These are phyloP conservation scores for Penicillium palitans DNA, from an alignment of 2,329 filamentous ascomycete genomes.

Conservation along the genomic window DNA sequence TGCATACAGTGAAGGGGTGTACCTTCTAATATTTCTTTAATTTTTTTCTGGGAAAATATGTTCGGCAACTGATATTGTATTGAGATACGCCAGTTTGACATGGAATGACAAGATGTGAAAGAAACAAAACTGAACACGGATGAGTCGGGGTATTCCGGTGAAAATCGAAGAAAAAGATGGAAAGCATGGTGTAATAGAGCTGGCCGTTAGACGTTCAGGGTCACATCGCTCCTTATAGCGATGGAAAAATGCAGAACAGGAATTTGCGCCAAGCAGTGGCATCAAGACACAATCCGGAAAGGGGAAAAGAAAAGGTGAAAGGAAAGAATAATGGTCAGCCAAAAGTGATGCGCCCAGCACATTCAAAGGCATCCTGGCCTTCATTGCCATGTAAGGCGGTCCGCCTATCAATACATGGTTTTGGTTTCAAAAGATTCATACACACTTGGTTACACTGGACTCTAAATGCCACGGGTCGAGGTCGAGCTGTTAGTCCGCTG, in stretches of 20 bases:
- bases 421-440: slow-evolving; percentile 15
- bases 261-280: slow-evolving; percentile 9
- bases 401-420: slow-evolving; percentile 17
- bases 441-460: slow-evolving; percentile 20
- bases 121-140: slow-evolving; percentile 17
- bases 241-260: slow-evolving; percentile 5
- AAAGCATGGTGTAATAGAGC: slow-evolving; percentile 7
- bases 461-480: slow-evolving; percentile 20
- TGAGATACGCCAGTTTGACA: slow-evolving; percentile 17
- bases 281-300: slow-evolving; percentile 16
- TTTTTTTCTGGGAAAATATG: background rate
- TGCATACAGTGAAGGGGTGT: slow-evolving; percentile 4
- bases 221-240: slow-evolving; percentile 11
- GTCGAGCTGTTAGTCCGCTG: slow-evolving; percentile 35
- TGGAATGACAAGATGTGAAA: slow-evolving; percentile 12
- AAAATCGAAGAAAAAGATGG: slow-evolving; percentile 17
- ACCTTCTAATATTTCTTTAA: background rate
- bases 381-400: slow-evolving; percentile 3
- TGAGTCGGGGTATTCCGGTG: slow-evolving; percentile 35
- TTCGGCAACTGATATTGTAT: slow-evolving; percentile 16
- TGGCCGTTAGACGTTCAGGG: slow-evolving; percentile 14
- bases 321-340: slow-evolving; percentile 17
- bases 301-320: slow-evolving; percentile 6
- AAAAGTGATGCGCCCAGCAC: slow-evolving; percentile 27
- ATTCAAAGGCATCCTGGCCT: slow-evolving; percentile 10